phyloP scores from a whole-genome alignment of 257 asterid genomes.

The Buddleja alternifolia region DNA sequence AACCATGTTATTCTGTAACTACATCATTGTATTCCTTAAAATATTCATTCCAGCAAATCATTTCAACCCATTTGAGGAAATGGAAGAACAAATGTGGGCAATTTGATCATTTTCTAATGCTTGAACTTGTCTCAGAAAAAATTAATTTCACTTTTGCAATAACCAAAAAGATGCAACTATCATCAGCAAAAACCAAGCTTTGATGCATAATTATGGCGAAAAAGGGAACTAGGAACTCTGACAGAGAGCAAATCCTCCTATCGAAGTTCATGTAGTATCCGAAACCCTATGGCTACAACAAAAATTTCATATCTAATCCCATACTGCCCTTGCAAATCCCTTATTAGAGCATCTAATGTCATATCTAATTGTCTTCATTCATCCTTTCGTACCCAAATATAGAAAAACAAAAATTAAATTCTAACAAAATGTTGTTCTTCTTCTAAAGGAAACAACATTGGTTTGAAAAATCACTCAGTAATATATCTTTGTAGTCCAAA shows the following conservation, averaged over 20 bases:
- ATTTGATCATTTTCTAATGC: background rate
- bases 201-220: background rate
- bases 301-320: background rate
- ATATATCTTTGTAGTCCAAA: conserved; percentile 3
- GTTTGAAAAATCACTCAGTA: background rate
- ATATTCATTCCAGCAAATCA: background rate
- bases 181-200: background rate
- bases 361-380: too few species aligned
- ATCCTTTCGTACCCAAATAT: background rate
- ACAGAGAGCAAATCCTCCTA: too few species aligned
- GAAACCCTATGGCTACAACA: too few species aligned
- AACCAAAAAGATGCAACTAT: background rate
- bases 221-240: too few species aligned
- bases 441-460: background rate
- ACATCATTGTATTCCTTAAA: background rate
- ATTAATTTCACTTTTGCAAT: background rate
- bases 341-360: background rate
- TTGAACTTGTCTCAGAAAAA: background rate
- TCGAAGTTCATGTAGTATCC: too few species aligned
- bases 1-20: background rate
- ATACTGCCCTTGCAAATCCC: background rate
- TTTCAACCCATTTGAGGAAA: background rate
- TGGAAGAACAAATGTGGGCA: background rate
- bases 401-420: too few species aligned
- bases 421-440: too few species aligned